Base-by-base conservation (phyloP, 192 early-diverging fungal genomes). In the Coemansia sp. region DNA sequence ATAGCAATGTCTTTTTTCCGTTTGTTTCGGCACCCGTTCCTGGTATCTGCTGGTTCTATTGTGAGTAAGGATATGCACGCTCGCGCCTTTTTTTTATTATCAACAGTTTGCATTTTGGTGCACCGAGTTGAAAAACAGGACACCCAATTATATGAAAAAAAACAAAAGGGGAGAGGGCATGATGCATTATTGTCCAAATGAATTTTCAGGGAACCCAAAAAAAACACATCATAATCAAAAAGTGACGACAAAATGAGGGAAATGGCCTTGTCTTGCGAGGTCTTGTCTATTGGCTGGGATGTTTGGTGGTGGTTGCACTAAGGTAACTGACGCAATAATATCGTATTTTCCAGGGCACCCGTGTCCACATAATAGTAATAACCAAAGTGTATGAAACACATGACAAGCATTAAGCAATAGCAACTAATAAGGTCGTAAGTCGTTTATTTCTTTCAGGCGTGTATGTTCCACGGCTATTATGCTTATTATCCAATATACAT, bases 401-500 rank as follows among this genome's bases (percentile, higher is more conserved):
- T 51, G 48, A 51, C 48, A 51, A 7, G 25, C 21, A 51, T 51
- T 23, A 51, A 51, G 25, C 48, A 51, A 51, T 51, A 51, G 40
- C 23, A 26, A 16, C 48, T 51, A 51, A 51, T 26, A 51, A 26
- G 20, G 18, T 20, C 20, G 43, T 21, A 46, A 20, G n/a, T 18
- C 20, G 7, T 18, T 21, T 46, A 46, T 46, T 46, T 46, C 43
- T 18, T 46, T 46, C n/a, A 18, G 43, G 43, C 43, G 7, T 20
- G 39, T 40, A 40, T 40, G 39, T 13, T 40, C 16, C 43, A 15
- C n/a, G 43, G 16, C 16, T 13, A 13, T 46, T 46, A 21, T 26
- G 48, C 15, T 16, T 51, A 51, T 51, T 51, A 51, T 51, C 48
- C 48, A 51, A 51, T 51, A 51, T 26, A 51, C 48, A 26, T 51